Evolutionary conservation across 768 basidiomycete species (phyloP).

Genomic region (Lactarius trivialis): DNA sequence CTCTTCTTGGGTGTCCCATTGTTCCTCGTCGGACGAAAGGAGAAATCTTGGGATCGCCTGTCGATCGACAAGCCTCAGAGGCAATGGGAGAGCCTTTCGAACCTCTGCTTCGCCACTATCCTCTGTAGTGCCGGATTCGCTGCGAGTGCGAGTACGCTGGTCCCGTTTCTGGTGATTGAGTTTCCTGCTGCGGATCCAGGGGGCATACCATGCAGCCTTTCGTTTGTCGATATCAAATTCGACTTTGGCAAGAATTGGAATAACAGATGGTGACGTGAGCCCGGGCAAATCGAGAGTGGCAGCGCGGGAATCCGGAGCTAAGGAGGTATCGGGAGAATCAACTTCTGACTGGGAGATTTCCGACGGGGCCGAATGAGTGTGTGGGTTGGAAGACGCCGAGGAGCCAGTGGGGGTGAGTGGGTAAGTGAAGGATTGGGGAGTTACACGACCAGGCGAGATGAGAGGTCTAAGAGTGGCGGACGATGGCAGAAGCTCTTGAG

Average conservation of each 20-base stretch:
- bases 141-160: constrained; percentile 14
- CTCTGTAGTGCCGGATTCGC: constrained; percentile 11
- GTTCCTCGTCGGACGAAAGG: constrained; percentile 22
- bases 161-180: constrained; percentile 52
- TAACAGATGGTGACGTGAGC: constrained; percentile 52
- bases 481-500: constrained; percentile 24
- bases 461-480: constrained; percentile 38
- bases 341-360: constrained; percentile 20
- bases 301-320: constrained; percentile 33
- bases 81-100: constrained; percentile 36
- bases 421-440: constrained; percentile 30
- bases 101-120: constrained; percentile 25
- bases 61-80: constrained; percentile 43
- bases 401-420: constrained; percentile 37
- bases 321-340: constrained; percentile 30
- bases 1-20: constrained; percentile 19
- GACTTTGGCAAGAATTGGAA: constrained; percentile 86
- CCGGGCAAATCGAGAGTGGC: constrained; percentile 61
- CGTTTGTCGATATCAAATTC: constrained; percentile 89
- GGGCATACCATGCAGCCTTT: constrained; percentile 80
- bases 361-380: constrained; percentile 30
- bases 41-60: constrained; percentile 29
- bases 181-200: constrained; percentile 65
- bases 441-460: constrained; percentile 31
- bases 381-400: constrained; percentile 45